Evolutionary conservation across 495 filamentous ascomycete species (phyloP), one percentile per base, ranked within the genome.

Genomic region (Podospora fimiseda): DNA sequence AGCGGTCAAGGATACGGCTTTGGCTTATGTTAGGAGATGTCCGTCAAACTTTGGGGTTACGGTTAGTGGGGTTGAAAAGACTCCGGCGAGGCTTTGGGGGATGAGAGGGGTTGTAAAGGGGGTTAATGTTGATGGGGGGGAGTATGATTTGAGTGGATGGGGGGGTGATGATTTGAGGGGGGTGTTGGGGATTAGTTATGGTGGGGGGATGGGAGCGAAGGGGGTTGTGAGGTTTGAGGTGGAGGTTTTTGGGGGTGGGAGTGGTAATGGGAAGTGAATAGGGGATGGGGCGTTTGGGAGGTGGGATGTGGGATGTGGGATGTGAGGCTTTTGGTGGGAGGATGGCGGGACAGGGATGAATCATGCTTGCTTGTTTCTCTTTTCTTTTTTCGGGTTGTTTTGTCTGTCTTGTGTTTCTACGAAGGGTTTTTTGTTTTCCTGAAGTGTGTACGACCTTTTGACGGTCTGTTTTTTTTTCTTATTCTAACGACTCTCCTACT

Each of bases 171-270:
- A 69, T 49, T 27, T 72, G 18, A 40, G 56, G 2, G 40, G 51
- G 18, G 36, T 70, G 43, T 59, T 70, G 9, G 41, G 48, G 7
- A 54, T n/a, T 22, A 30, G 50, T 45, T n/a, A 15, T 41, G 15
- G 24, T 9, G 20, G 2, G 21, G 8, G 40, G 49, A 43, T 13
- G 50, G n/a, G 2, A 46, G n/a, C 44, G 7, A 47, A 52, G 23
- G 50, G 51, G 2, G 54, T 72, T 18, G 59, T 60, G 13, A 39
- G 49, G 43, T 69, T 72, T 42, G 69, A 72, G 57, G 49, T 72
- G 9, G 62, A 68, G 43, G 63, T 72, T 1, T 33, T 42, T 6
- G n/a, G 11, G 48, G 47, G 19, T n/a, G n/a, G n/a, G n/a, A n/a
- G n/a, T n/a, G n/a, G n/a, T n/a, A n/a, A n/a, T n/a, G n/a, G n/a